These are phyloP conservation scores for Stephanodiscus triporus DNA, from an alignment of 108 stramenopile genomes.

Conservation along the genomic window DNA sequence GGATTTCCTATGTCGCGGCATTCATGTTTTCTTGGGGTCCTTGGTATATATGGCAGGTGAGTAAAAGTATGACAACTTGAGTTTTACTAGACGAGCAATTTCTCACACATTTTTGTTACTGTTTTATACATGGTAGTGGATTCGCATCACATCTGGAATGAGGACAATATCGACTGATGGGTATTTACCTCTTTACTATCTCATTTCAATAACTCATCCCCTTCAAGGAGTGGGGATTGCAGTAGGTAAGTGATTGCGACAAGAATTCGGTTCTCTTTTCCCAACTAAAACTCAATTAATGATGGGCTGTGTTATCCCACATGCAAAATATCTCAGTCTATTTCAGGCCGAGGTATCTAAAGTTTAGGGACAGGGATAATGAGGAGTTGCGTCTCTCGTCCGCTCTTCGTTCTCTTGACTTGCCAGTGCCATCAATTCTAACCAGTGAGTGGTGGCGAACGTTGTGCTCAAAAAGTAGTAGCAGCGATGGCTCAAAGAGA, in stretches of 20 bases:
- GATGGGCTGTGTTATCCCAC: not conserved
- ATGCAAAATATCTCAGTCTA: not conserved
- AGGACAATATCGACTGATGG: not conserved
- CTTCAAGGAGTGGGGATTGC: constrained; percentile 1
- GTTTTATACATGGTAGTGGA: not conserved
- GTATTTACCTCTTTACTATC: not conserved
- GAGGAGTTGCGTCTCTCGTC: constrained; percentile 1
- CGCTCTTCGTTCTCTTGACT: not conserved
- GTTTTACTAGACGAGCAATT: not conserved
- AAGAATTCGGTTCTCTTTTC: not conserved
- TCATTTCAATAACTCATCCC: constrained; percentile 1
- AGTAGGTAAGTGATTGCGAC: not conserved
- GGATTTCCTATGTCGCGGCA: constrained; percentile 37
- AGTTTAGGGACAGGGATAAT: constrained; percentile 1
- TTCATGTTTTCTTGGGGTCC: constrained; percentile 34
- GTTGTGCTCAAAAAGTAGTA: not conserved
- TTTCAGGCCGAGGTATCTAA: constrained; percentile 13
- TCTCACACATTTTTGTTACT: not conserved
- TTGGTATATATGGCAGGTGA: constrained; percentile 42
- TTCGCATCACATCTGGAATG: constrained; percentile 1
- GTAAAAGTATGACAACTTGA: too few relatives aligned
- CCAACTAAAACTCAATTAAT: not conserved
- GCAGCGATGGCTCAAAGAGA: not conserved
- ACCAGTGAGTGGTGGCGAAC: constrained; percentile 2
- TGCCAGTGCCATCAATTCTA: not conserved